Conservation (phyloP, 2,329 filamentous ascomycete genomes). For the Aureobasidium mangrovei region DNA sequence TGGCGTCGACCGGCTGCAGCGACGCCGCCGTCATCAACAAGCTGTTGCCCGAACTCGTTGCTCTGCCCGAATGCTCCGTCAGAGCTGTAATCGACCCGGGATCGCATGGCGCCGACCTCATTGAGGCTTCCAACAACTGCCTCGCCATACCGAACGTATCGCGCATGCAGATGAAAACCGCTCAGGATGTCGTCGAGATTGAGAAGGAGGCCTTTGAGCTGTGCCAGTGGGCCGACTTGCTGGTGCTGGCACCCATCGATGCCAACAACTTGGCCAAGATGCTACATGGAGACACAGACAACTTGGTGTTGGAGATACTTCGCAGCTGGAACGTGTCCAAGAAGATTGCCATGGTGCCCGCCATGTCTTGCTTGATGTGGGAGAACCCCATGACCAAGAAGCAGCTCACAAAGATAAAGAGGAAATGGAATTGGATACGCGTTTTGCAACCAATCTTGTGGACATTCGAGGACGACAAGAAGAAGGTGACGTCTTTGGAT, state of each 20-base stretch:
- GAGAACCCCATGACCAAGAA: constrained; percentile 81
- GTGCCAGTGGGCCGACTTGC: constrained; percentile 78
- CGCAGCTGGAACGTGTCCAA: constrained; percentile 83
- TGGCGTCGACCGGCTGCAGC: constrained; percentile 28
- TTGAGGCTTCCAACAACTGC: constrained; percentile 25
- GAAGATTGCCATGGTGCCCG: constrained; percentile 73
- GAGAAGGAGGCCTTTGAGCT: constrained; percentile 50
- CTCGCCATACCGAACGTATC: constrained; percentile 25
- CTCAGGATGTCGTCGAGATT: constrained; percentile 22
- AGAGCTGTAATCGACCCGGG: constrained; percentile 27
- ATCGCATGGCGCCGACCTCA: constrained; percentile 27
- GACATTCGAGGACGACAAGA: constrained; percentile 57
- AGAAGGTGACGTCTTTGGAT: constrained; percentile 44
- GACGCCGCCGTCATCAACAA: constrained; percentile 24
- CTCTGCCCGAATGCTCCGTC: constrained; percentile 27
- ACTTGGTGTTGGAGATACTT: constrained; percentile 68
- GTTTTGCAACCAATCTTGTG: constrained; percentile 75
- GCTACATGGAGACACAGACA: constrained; percentile 75
- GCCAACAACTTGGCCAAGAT: constrained; percentile 80
- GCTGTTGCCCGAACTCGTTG: constrained; percentile 25
- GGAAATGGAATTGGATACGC: constrained; percentile 80
- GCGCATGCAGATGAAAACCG: constrained; percentile 17
- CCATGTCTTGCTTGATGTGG: constrained; percentile 86
- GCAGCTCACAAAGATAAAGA: constrained; percentile 72
- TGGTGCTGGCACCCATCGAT: constrained; percentile 77